Conservation (phyloP, 1,284 basidiomycete genomes). For the Ceratobasidium sp. region DNA sequence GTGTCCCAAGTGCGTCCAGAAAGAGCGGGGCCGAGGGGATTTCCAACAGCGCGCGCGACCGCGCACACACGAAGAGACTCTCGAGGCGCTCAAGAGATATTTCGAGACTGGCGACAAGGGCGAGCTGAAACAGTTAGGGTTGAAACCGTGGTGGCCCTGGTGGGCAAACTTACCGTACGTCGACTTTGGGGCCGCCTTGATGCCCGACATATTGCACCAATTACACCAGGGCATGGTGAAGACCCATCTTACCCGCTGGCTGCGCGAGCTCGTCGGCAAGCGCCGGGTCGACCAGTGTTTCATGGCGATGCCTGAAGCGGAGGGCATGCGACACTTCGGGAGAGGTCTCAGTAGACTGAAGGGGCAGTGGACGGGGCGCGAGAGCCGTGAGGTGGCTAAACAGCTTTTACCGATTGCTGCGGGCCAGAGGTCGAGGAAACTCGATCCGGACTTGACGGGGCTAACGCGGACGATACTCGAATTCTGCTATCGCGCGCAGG, state of each 20-base stretch:
- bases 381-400: slow-evolving; percentile 56
- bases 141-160: slow-evolving; percentile 49
- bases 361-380: slow-evolving; percentile 54
- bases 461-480: slow-evolving; percentile 55
- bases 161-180: slow-evolving; percentile 53
- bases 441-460: not conserved
- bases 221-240: slow-evolving; percentile 56
- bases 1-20: slow-evolving; percentile 34
- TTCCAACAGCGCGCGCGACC: not conserved
- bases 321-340: slow-evolving; percentile 34
- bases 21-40: slow-evolving; percentile 10
- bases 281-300: slow-evolving; percentile 42
- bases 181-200: slow-evolving; percentile 52
- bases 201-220: slow-evolving; percentile 56
- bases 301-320: slow-evolving; percentile 30
- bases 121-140: slow-evolving; percentile 8
- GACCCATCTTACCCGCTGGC: slow-evolving; percentile 52
- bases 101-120: not conserved
- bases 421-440: not conserved
- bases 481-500: slow-evolving; percentile 54
- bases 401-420: slow-evolving; percentile 20
- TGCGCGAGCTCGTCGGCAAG: slow-evolving; percentile 18
- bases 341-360: slow-evolving; percentile 49
- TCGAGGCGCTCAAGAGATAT: not conserved
- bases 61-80: not conserved